Conservation (phyloP, 768 basidiomycete genomes). For the Russula brevipes region DNA sequence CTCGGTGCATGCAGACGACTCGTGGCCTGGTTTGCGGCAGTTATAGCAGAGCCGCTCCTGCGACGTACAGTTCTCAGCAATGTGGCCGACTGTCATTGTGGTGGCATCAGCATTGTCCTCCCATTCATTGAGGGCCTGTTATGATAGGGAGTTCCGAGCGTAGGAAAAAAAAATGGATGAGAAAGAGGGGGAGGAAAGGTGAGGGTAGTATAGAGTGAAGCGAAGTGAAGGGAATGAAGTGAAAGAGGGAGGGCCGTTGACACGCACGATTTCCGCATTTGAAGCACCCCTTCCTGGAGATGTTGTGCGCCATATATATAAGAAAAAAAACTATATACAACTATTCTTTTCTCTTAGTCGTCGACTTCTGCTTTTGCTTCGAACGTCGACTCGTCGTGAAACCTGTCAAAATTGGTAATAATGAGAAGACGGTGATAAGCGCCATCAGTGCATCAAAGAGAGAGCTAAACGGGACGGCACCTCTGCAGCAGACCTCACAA, state of each 20-base stretch:
- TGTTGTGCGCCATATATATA: slow-evolving; percentile 70
- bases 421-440: slow-evolving; percentile 1
- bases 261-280: slow-evolving; percentile 88
- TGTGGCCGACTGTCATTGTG: slow-evolving; percentile 68
- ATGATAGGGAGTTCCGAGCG: background rate
- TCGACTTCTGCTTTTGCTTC: slow-evolving; percentile 4
- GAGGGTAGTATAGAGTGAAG: background rate
- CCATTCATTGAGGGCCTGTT: background rate
- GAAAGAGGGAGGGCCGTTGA: background rate
- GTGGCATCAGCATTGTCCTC: slow-evolving; percentile 15
- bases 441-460: background rate
- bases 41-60: slow-evolving; percentile 91
- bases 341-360: background rate
- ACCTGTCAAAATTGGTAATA: background rate
- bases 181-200: background rate
- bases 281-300: slow-evolving; percentile 85
- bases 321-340: slow-evolving; percentile 19
- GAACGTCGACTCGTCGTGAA: slow-evolving; percentile 6
- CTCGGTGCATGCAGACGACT: slow-evolving; percentile 81
- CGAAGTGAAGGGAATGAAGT: too few species aligned
- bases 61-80: slow-evolving; percentile 87
- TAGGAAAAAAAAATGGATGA: background rate
- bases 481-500: slow-evolving; percentile 19
- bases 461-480: background rate
- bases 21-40: slow-evolving; percentile 91